phyloP scores from a whole-genome alignment of 768 basidiomycete genomes.

The Lentinula detonsa region DNA sequence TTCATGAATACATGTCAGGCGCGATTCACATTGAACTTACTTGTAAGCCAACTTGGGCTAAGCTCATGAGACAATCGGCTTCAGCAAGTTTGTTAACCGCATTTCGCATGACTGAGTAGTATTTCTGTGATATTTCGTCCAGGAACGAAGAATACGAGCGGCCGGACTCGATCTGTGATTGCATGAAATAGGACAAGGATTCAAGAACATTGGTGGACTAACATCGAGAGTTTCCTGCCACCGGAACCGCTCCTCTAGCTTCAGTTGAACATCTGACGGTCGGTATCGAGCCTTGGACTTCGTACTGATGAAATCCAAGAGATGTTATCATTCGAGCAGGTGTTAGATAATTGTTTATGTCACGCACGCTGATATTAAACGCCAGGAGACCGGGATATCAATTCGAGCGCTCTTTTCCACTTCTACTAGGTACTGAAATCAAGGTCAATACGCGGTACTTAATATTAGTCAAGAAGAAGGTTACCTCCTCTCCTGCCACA shows the following conservation, averaged over 20 bases:
- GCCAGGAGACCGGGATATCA: conserved; percentile 54
- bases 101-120: conserved; percentile 69
- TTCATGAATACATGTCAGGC: background rate
- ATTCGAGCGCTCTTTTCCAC: conserved; percentile 50
- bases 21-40: background rate
- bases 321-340: no score
- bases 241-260: conserved; percentile 68
- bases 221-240: conserved; percentile 65
- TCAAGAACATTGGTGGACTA: background rate
- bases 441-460: background rate
- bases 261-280: conserved; percentile 55
- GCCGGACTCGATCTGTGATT: conserved; percentile 47
- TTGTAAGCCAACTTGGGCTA: conserved; percentile 74
- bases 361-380: conserved; percentile 55
- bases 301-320: conserved; percentile 40
- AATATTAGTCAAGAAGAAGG: conserved; percentile 7
- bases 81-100: conserved; percentile 76
- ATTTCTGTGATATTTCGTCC: conserved; percentile 55
- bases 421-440: conserved; percentile 69
- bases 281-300: conserved; percentile 69
- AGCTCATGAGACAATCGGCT: conserved; percentile 82
- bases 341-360: no score
- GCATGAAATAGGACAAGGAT: background rate
- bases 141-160: conserved; percentile 66
- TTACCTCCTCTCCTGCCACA: conserved; percentile 66